phyloP scores from a whole-genome alignment of 106 monocot species.

The Vanilla planifolia region DNA sequence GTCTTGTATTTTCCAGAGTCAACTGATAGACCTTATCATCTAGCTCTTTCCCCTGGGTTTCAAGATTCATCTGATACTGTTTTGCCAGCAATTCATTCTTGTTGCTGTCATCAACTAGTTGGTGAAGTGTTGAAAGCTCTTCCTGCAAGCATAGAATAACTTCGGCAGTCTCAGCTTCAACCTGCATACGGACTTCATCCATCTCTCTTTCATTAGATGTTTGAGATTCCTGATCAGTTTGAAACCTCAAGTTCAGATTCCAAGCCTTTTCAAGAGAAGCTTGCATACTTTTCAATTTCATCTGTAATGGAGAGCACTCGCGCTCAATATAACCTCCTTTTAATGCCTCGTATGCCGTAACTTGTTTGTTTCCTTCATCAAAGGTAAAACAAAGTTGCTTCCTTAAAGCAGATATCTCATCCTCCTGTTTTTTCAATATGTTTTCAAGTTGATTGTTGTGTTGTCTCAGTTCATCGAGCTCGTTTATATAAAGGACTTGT shows the following conservation, averaged over 20 bases:
- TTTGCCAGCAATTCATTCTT: slow-evolving; percentile 39
- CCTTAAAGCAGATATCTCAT: slow-evolving; percentile 37
- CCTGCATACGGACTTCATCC: slow-evolving; percentile 73
- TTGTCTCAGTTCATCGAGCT: slow-evolving; percentile 47
- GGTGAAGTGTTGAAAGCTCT: slow-evolving; percentile 48
- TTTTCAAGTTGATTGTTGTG: slow-evolving; percentile 18
- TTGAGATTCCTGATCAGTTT: slow-evolving; percentile 39
- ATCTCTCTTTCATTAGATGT: slow-evolving; percentile 55
- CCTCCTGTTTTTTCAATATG: slow-evolving; percentile 26
- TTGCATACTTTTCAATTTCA: slow-evolving; percentile 59
- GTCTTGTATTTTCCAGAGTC: slow-evolving; percentile 39
- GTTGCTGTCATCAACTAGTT: slow-evolving; percentile 35
- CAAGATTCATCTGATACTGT: slow-evolving; percentile 24
- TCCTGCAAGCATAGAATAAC: slow-evolving; percentile 92
- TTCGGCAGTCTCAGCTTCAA: slow-evolving; percentile 84
- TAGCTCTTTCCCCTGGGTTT: slow-evolving; percentile 36
- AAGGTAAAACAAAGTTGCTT: slow-evolving; percentile 15
- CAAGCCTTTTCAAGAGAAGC: slow-evolving; percentile 55
- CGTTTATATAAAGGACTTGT: slow-evolving; percentile 45
- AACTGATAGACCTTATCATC: slow-evolving; percentile 32
- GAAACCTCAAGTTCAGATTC: slow-evolving; percentile 34
- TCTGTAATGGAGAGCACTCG: slow-evolving; percentile 44
- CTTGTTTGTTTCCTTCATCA: slow-evolving; percentile 12
- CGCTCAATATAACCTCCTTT: slow-evolving; percentile 18
- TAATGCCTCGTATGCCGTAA: slow-evolving; percentile 4